Base-by-base conservation (phyloP, 2,329 filamentous ascomycete genomes). In the Zalaria obscura region DNA sequence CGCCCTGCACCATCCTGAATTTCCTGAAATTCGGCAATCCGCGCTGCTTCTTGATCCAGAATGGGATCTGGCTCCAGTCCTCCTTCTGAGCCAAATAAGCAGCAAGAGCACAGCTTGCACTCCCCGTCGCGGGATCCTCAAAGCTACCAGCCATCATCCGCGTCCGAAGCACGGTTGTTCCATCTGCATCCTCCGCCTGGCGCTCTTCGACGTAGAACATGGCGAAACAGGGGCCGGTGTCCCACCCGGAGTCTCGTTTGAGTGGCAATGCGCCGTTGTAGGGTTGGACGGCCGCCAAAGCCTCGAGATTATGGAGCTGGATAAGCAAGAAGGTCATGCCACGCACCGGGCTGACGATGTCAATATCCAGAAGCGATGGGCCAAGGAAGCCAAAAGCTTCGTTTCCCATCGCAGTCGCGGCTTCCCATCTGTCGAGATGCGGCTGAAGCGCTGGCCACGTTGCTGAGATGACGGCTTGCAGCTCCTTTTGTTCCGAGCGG, bases 261-360 rank as follows among this genome's bases (percentile, higher is more conserved):
- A 50, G 57, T 35, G 65, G 52, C 8, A 63, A 53, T 27, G 51
- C 49, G 29, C 56, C 51, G 3, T 50, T 49, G 27, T 44, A 47
- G 5, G 59, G 49, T 3, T 67, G 62, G 7, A 67, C 57, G 8
- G 58, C 50, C 4, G 61, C 67, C 11, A 89, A 65, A 5, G 71
- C 67, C 27, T 76, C 75, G 6, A 84, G 58, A 41, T 67, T 69
- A 0, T 73, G 65, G 25, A 91, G 64, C 48, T 73, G 63, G 9
- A 82, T 65, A 28, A 84, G 69, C n/a, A 76, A 60, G 57, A 86
- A 87, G 1, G 74, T 75, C 78, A 88, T 81, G 38, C 83, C 83
- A 36, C 75, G 75, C 31, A 86, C 81, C 36, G 87, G 65, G 35
- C 61, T 65, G 7, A 67, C 61, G 8, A 66, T 49, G 9, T 48